Evolutionary conservation across 2,329 filamentous ascomycete species (phyloP), one percentile per base, ranked within the genome.

Genomic region (Onygena corvina): DNA sequence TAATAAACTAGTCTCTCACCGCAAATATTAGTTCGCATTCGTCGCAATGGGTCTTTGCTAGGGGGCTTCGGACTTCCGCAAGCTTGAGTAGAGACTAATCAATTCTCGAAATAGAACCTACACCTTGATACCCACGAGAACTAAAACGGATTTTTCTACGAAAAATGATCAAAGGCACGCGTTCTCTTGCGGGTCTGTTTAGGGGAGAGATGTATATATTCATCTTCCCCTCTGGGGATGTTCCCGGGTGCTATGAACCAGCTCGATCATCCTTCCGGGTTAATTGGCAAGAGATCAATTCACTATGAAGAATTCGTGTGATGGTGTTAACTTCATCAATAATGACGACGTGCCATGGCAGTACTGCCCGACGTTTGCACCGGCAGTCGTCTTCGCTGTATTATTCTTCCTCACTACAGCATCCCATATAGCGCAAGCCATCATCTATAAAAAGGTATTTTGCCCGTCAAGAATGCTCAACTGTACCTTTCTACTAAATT

Each of bases 291-390:
- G 33, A 38, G 16, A 38, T 9, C 6, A 3, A n/a, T 42, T 2
- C 5, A 46, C 14, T 18, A 46, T 46, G 42, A 36, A n/a, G n/a
- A n/a, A 25, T 14, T 25, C 27, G 11, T 53, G 52, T 36, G 30
- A 48, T 14, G 50, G 25, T 9, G 25, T 53, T 40, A 36, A 52
- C 20, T 53, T 53, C 12, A 12, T 21, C 21, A 46, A 48, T 20
- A 33, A 52, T 14, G 49, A 53, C 16, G 38, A 53, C 12, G 20
- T 52, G 14, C 30, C 46, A 7, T 56, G 55, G 55, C 7, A 27
- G n/a, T 56, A 54, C 29, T 56, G 55, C 23, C 53, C 53, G 9
- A 51, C 50, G 1, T 48, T 56, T 23, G 46, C 33, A 21, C 51
- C 53, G 9, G 52, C 55, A 20, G 27, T 54, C 14, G 21, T 51